Base-by-base conservation (phyloP, 768 basidiomycete genomes). In the Trametes punicea region DNA sequence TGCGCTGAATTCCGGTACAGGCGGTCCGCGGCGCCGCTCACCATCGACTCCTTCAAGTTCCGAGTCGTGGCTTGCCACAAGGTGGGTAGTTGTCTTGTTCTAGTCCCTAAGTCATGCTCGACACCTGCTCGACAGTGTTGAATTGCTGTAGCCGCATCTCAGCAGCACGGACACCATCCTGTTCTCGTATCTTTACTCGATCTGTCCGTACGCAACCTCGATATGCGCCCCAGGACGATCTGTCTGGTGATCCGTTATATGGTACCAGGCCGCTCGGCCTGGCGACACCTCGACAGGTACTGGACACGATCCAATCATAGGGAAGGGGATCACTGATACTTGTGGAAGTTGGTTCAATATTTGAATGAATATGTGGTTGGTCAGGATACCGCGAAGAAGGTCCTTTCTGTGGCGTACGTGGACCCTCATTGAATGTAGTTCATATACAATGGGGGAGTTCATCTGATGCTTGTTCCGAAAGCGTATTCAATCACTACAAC, bases 401-500 rank as follows among this genome's bases (percentile, higher is more conserved):
- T 90, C 21, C 80, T 98, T 29, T 90, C 92, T 33, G 95, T 98
- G 44, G 95, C 94, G 93, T 93, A 72, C 69, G 92, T 82, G 23
- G 20, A 39, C 44, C 26, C 15, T 21, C 34, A n/a, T 27, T 20
- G 9, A 47, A 46, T 56, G 31, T 56, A 31, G 38, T 36, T 46
- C 36, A 16, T 46, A 23, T 38, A n/a, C n/a, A n/a, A 27, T 25
- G 20, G 33, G 8, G 18, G 34, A 36, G 10, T n/a, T 36, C 10
- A 16, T 30, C 23, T 30, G 18, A 47, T 34, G 39, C 48, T 23
- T 51, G 18, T 31, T 36, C 15, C 26, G 40, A 0, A 66, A 96
- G 93, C 29, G 92, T 96, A 2, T 97, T 87, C 78, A 96, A 97
- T 64, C 95, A 97, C 70, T 97, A 94, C 69, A 93, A 89, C 66